These are phyloP conservation scores for Spinacia oleracea DNA, from an alignment of 179 eudicot species.

Conservation along the genomic window DNA sequence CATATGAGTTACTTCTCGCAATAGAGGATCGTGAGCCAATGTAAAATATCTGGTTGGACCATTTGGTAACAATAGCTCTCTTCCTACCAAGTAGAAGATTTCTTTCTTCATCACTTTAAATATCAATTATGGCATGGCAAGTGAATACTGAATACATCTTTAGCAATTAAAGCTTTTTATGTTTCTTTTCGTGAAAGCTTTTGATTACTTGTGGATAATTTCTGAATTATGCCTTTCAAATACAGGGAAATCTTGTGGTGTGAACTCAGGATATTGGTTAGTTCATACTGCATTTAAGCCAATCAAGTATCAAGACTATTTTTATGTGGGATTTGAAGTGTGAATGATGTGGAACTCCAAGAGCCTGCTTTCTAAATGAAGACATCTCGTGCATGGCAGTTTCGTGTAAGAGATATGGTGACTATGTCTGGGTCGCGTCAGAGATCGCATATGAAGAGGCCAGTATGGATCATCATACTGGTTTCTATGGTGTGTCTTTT, in stretches of 20 bases:
- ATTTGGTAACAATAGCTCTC: not conserved
- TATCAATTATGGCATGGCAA: not conserved
- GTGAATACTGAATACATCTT: not conserved
- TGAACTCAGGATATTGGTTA: slow-evolving; percentile 17
- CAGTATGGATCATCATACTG: slow-evolving; percentile 51
- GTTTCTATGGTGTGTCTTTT: slow-evolving; percentile 55
- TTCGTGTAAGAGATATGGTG: slow-evolving; percentile 39
- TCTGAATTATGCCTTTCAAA: slow-evolving; percentile 6
- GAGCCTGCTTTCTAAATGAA: slow-evolving; percentile 46
- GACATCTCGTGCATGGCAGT: slow-evolving; percentile 57
- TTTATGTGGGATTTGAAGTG: slow-evolving; percentile 27
- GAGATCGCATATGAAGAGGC: slow-evolving; percentile 57
- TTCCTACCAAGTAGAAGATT: not conserved
- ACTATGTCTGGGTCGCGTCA: slow-evolving; percentile 53
- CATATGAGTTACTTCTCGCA: not conserved
- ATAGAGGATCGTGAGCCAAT: not conserved
- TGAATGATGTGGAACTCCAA: slow-evolving; percentile 5
- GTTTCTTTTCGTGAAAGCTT: not conserved
- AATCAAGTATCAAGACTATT: slow-evolving; percentile 7
- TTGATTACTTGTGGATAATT: slow-evolving; percentile 1
- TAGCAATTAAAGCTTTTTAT: not conserved
- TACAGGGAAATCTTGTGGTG: slow-evolving; percentile 17
- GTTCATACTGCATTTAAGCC: slow-evolving; percentile 7
- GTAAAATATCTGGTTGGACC: not conserved
- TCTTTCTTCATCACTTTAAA: not conserved